These are phyloP conservation scores for Fraxinus cuspidata DNA, from an alignment of 257 asterid genomes.

Conservation along the genomic window DNA sequence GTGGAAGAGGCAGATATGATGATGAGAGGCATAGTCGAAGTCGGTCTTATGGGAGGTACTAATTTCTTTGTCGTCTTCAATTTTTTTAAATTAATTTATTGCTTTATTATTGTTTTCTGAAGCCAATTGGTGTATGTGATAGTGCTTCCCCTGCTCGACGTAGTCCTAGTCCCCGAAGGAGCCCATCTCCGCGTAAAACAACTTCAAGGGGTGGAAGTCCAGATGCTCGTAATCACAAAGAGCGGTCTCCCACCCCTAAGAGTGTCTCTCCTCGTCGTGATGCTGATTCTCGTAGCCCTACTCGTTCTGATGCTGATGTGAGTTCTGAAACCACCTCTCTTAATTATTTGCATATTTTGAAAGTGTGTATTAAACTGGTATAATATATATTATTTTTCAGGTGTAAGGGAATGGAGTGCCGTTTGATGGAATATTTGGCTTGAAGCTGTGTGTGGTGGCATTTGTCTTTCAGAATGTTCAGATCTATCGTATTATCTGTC, in stretches of 20 bases:
- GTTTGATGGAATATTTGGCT: slow-evolving; percentile 20
- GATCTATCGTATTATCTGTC: slow-evolving; percentile 39
- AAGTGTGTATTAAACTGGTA: slow-evolving; percentile 7
- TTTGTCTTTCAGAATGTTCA: slow-evolving; percentile 26
- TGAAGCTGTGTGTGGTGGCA: slow-evolving; percentile 22
- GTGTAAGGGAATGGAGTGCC: slow-evolving; percentile 30
- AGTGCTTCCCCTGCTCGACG: slow-evolving; percentile 83
- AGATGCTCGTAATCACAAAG: slow-evolving; percentile 46
- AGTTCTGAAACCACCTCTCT: slow-evolving; percentile 26
- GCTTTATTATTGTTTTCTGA: slow-evolving; percentile 13
- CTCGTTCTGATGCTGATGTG: slow-evolving; percentile 86
- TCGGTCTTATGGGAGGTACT: slow-evolving; percentile 78
- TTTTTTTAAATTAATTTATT: not conserved
- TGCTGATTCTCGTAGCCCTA: slow-evolving; percentile 67
- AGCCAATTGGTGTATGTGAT: slow-evolving; percentile 15
- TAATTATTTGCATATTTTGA: not conserved
- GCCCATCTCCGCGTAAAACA: slow-evolving; percentile 65
- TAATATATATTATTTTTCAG: slow-evolving; percentile 32
- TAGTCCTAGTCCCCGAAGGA: slow-evolving; percentile 70
- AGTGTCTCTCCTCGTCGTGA: slow-evolving; percentile 70
- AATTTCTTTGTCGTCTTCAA: not conserved
- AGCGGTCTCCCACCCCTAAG: slow-evolving; percentile 59
- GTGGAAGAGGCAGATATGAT: slow-evolving; percentile 75
- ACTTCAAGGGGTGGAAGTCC: slow-evolving; percentile 72
- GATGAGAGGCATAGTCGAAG: slow-evolving; percentile 75